Evolutionary conservation across 257 asterid species (phyloP).

Genomic region (Nemophila menziesii): DNA sequence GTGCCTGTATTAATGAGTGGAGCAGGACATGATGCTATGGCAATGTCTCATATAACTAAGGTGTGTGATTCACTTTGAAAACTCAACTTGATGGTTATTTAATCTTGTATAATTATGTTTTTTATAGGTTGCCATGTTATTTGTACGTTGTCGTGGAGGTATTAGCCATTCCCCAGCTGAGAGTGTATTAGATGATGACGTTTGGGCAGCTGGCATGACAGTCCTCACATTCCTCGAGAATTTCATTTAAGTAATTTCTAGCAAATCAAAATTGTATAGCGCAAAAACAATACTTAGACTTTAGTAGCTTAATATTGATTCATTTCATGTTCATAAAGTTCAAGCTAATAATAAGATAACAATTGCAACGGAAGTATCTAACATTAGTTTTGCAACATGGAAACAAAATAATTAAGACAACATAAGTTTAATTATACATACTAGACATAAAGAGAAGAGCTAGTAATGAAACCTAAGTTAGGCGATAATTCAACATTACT

Average conservation of each 20-base stretch:
- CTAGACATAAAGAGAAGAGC: no score
- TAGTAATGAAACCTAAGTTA: no score
- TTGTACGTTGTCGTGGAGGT: conserved; percentile 95
- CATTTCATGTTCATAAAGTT: no score
- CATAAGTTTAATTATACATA: no score
- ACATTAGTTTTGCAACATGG: no score
- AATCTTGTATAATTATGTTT: no score
- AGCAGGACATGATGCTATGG: conserved; percentile 99
- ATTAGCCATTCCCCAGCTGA: conserved; percentile 94
- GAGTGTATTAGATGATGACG: conserved; percentile 69
- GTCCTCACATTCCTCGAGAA: conserved; percentile 63
- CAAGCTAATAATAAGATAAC: no score
- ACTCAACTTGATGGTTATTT: neutral
- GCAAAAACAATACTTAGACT: no score
- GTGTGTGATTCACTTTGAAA: conserved; percentile 24
- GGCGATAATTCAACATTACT: conserved; percentile 23
- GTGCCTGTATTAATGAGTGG: conserved; percentile 91
- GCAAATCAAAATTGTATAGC: no score
- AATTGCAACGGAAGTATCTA: no score
- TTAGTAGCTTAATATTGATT: no score
- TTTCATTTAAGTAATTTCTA: conserved; percentile 28
- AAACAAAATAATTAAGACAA: no score
- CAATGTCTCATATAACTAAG: conserved; percentile 90
- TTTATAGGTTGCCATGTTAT: conserved; percentile 72
- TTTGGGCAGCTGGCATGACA: conserved; percentile 86